Evolutionary conservation across 139 green algal genomes (phyloP).

Genomic region (Microglena sp.): DNA sequence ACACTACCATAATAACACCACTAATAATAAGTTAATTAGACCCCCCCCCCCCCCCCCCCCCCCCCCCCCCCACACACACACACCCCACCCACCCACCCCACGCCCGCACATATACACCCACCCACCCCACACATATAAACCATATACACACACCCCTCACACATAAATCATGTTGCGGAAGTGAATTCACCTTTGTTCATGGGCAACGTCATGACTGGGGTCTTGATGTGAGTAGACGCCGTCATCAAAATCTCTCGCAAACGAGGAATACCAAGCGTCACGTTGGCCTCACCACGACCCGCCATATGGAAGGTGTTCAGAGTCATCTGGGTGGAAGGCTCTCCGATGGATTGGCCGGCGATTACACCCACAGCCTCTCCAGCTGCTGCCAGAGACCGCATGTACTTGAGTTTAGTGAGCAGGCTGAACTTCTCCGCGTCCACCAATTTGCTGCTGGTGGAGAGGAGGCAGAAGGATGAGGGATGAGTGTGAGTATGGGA

Average conservation of each 20-base stretch:
- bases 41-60: too few species aligned
- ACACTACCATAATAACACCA: too few species aligned
- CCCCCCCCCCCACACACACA: too few species aligned
- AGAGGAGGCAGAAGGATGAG: neutral
- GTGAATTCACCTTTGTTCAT: conserved; percentile 34
- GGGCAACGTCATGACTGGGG: conserved; percentile 88
- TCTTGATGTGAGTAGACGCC: conserved; percentile 71
- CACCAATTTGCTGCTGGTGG: too few species aligned
- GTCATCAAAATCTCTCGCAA: conserved; percentile 97
- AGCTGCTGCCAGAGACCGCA: conserved; percentile 55
- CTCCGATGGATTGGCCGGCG: conserved; percentile 88
- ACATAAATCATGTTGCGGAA: too few species aligned
- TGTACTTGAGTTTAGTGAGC: conserved; percentile 85
- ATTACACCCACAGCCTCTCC: conserved; percentile 93
- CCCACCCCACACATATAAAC: too few species aligned
- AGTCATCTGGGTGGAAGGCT: conserved; percentile 86
- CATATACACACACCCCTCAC: too few species aligned
- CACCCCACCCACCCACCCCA: too few species aligned
- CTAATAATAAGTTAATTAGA: too few species aligned
- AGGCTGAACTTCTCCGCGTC: conserved; percentile 13
- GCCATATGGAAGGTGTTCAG: conserved; percentile 97
- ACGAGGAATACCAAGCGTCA: conserved; percentile 93
- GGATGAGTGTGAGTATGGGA: too few species aligned
- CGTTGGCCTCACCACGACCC: conserved; percentile 90
- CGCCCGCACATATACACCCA: too few species aligned